Conservation (phyloP, 2,329 filamentous ascomycete genomes). For the Colletotrichum lindemuthianum region DNA sequence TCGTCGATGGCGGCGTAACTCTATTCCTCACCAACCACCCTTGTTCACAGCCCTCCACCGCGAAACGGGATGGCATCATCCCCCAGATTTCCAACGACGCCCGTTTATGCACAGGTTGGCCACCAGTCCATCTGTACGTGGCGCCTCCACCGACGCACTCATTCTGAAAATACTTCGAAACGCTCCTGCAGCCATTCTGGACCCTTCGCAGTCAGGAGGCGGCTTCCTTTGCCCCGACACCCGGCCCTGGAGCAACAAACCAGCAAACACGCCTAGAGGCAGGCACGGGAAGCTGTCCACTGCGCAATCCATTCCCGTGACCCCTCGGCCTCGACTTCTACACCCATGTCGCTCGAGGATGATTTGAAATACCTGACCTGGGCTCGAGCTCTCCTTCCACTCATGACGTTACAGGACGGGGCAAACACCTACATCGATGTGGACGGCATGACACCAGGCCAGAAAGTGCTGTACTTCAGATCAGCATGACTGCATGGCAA, state of each 20-base stretch:
- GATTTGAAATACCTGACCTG: constrained; percentile 6
- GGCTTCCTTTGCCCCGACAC: neutral
- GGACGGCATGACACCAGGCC: neutral
- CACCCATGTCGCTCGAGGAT: no score
- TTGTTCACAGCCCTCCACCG: constrained; percentile 18
- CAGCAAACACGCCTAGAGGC: no score
- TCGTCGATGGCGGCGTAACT: constrained; percentile 13
- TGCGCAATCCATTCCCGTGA: no score
- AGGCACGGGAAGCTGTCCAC: no score
- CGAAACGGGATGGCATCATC: constrained; percentile 31
- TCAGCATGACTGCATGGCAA: no score
- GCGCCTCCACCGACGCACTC: neutral
- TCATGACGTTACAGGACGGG: neutral
- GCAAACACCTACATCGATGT: neutral
- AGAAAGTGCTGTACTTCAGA: no score
- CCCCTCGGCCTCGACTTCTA: no score
- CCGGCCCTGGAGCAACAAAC: no score
- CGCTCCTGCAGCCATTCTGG: constrained; percentile 23
- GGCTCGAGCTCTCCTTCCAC: neutral
- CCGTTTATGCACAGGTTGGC: constrained; percentile 22
- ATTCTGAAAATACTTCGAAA: constrained; percentile 34
- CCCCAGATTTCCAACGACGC: constrained; percentile 27
- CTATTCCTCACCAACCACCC: constrained; percentile 20
- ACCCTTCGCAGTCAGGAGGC: constrained; percentile 2
- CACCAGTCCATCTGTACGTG: neutral